Percentiles rank a stretch among this genome's conserved stretches.
These are phyloP conservation scores for Geosmithia flava DNA, from an alignment of 2,329 filamentous ascomycete species.

Conservation along the genomic window DNA sequence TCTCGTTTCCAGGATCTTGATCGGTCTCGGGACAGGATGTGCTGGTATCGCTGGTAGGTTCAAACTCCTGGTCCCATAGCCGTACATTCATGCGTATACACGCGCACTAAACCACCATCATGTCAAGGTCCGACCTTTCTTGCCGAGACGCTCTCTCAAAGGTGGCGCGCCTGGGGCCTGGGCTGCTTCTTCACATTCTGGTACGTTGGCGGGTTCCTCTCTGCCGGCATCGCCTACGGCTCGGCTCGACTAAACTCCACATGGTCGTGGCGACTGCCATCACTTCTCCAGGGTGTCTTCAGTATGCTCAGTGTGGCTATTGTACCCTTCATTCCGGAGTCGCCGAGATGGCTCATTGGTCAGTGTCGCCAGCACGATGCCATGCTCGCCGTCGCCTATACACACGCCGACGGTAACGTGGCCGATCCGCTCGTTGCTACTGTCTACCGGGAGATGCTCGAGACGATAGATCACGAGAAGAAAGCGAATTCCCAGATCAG, in stretches of 20 bases:
- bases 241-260: conserved; percentile 13
- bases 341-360: conserved; percentile 21
- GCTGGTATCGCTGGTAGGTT: conserved; percentile 24
- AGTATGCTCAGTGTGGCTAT: conserved; percentile 7
- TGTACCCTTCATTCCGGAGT: conserved; percentile 12
- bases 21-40: conserved; percentile 30
- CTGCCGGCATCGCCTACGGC: conserved; percentile 14
- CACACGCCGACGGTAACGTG: conserved; percentile 26
- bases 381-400: conserved; percentile 21
- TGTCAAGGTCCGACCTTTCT: conserved; percentile 22
- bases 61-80: too few relatives aligned
- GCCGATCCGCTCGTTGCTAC: conserved; percentile 5
- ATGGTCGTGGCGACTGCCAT: conserved; percentile 20
- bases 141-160: conserved; percentile 30
- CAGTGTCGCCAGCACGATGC: conserved; percentile 16
- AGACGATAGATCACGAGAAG: conserved; percentile 10
- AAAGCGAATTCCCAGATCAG: conserved; percentile 11
- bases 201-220: conserved; percentile 15
- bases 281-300: conserved; percentile 15
- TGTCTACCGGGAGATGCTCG: conserved; percentile 9
- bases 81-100: too few relatives aligned
- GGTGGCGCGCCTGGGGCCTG: conserved; percentile 7
- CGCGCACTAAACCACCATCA: conserved; percentile 8
- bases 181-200: conserved; percentile 13
- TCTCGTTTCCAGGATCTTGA: conserved; percentile 28